phyloP scores from a whole-genome alignment of 345 rosid species.

The Toxicodendron radicans region DNA sequence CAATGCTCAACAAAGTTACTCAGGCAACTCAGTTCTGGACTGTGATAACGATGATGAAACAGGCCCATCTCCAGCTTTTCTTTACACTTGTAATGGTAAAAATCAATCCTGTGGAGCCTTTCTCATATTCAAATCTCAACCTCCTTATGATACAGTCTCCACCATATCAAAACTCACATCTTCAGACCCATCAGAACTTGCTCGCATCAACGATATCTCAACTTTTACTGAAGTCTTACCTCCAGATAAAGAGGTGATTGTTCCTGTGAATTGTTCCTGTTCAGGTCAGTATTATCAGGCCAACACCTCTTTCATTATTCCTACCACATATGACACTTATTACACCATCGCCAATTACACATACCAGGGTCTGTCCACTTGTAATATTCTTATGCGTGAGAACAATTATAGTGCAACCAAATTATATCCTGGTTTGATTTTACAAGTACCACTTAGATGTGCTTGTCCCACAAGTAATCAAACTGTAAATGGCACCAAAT shows the following conservation, averaged over 20 bases:
- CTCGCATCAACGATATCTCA: slow-evolving; percentile 33
- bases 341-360: slow-evolving; percentile 30
- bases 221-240: slow-evolving; percentile 19
- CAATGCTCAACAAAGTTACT: slow-evolving; percentile 29
- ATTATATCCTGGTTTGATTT: slow-evolving; percentile 22
- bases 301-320: slow-evolving; percentile 36
- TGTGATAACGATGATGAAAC: slow-evolving; percentile 19
- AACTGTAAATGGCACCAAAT: slow-evolving; percentile 32
- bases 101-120: slow-evolving; percentile 29
- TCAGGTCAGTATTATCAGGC: slow-evolving; percentile 42
- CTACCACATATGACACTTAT: slow-evolving; percentile 16
- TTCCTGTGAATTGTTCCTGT: slow-evolving; percentile 42
- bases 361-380: slow-evolving; percentile 41
- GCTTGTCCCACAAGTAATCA: slow-evolving; percentile 44
- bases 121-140: slow-evolving; percentile 35
- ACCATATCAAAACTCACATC: slow-evolving; percentile 38
- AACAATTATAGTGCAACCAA: slow-evolving; percentile 25
- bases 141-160: slow-evolving; percentile 33
- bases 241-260: slow-evolving; percentile 33
- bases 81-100: slow-evolving; percentile 33
- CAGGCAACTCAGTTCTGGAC: slow-evolving; percentile 22
- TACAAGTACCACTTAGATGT: slow-evolving; percentile 42
- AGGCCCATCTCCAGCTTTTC: slow-evolving; percentile 34
- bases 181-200: slow-evolving; percentile 36
- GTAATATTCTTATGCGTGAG: slow-evolving; percentile 26